Percentiles rank a stretch among this genome's conserved stretches.
Conservation (phyloP, 2,329 filamentous ascomycete genomes). For the Elsinoe arachidis region DNA sequence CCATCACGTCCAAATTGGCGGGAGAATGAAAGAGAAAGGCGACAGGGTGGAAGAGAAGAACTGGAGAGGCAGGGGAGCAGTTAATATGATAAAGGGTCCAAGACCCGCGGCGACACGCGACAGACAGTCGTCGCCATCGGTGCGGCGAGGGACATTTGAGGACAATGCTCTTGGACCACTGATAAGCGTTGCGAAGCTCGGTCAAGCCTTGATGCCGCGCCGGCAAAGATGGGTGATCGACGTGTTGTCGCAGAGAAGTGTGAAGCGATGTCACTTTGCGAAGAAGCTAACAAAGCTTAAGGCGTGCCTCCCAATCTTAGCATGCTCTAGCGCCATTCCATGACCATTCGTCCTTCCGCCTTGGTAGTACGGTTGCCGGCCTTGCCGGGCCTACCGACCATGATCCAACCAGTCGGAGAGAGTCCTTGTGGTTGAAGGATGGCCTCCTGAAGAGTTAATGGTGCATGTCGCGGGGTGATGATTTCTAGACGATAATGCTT, state of each 20-base stretch:
- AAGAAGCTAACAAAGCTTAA: constrained; percentile 2
- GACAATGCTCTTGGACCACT: constrained; percentile 1
- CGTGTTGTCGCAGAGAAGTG: neutral
- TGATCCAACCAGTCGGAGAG: neutral
- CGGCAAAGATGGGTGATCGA: neutral
- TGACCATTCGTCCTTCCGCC: constrained; percentile 2
- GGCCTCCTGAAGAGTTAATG: neutral
- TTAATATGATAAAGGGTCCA: neutral
- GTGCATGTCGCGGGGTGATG: neutral
- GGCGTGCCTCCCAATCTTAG: neutral
- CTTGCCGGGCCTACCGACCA: neutral
- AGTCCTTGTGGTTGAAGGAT: neutral
- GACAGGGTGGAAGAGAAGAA: neutral
- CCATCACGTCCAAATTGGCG: neutral
- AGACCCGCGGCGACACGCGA: neutral
- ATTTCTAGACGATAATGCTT: neutral
- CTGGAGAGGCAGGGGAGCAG: neutral
- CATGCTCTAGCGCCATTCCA: neutral
- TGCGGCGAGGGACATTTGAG: neutral
- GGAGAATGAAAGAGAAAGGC: neutral
- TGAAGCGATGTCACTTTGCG: constrained; percentile 3
- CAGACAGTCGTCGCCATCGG: neutral
- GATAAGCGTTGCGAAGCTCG: constrained; percentile 4
- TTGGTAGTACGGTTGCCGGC: neutral
- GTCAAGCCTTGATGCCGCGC: neutral